Percentiles rank a stretch among this genome's conserved stretches.
Evolutionary conservation across 2,329 filamentous ascomycete species (phyloP).

Genomic region (Lachnellula suecica): DNA sequence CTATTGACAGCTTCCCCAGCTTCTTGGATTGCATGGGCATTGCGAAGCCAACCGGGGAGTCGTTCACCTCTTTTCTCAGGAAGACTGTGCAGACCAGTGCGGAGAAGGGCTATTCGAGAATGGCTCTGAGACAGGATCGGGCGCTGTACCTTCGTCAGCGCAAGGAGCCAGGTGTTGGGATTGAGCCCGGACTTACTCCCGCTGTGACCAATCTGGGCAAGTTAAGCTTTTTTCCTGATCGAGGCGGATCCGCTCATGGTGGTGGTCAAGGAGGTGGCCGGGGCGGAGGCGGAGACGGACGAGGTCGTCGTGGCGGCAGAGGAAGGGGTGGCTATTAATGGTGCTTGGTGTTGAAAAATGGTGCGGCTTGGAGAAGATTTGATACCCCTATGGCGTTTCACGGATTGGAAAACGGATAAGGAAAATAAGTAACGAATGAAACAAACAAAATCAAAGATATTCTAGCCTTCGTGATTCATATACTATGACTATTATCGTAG

Average conservation of each 20-base stretch:
- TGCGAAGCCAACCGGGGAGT: constrained; percentile 17
- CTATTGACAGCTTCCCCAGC: constrained; percentile 40
- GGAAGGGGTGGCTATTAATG: neutral
- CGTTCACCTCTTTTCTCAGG: constrained; percentile 36
- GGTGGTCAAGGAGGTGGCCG: constrained; percentile 1
- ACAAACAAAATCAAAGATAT: neutral
- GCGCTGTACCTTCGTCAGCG: constrained; percentile 25
- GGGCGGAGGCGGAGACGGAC: neutral
- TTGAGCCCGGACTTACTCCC: neutral
- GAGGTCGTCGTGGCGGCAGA: neutral
- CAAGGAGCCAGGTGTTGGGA: constrained; percentile 19
- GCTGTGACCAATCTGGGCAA: neutral
- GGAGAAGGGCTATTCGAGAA: constrained; percentile 34
- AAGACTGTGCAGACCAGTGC: constrained; percentile 36
- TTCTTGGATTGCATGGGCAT: constrained; percentile 46
- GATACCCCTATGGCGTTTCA: neutral
- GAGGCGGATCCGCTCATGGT: neutral
- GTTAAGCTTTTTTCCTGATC: constrained; percentile 8
- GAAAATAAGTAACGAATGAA: neutral
- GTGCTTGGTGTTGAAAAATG: neutral
- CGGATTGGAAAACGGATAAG: neutral
- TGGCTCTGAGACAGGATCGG: constrained; percentile 18
- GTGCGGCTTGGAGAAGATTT: no score
- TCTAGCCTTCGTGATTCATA: no score
- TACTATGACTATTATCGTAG: no score